Conservation (phyloP, 805 yeast species). For the Kuraishia hungarica region DNA sequence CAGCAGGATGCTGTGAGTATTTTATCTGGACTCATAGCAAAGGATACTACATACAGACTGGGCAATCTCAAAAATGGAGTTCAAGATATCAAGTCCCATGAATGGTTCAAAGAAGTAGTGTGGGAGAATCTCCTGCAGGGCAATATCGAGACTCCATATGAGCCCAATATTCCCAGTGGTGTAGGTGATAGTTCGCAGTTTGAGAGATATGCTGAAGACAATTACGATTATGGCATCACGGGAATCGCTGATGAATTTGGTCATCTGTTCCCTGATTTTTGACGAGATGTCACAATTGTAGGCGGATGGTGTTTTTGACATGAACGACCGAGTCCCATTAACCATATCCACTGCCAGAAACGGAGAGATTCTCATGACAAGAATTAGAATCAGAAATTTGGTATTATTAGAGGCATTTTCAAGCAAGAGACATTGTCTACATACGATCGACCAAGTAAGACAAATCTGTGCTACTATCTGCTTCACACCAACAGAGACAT, state of each 20-base stretch:
- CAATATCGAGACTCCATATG: slow-evolving; percentile 57
- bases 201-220: slow-evolving; percentile 74
- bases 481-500: too few relatives aligned
- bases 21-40: slow-evolving; percentile 40
- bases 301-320: too few relatives aligned
- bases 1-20: slow-evolving; percentile 47
- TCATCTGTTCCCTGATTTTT: slow-evolving; percentile 22
- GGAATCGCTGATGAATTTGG: slow-evolving; percentile 34
- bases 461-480: too few relatives aligned
- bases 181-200: slow-evolving; percentile 57
- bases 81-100: slow-evolving; percentile 45
- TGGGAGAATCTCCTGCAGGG: slow-evolving; percentile 49
- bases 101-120: slow-evolving; percentile 53
- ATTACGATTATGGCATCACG: slow-evolving; percentile 71
- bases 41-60: slow-evolving; percentile 46
- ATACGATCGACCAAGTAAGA: too few relatives aligned
- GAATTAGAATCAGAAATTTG: too few relatives aligned
- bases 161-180: slow-evolving; percentile 56
- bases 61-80: slow-evolving; percentile 54
- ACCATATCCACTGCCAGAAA: too few relatives aligned
- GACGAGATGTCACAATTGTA: neutral
- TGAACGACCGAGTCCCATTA: too few relatives aligned
- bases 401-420: too few relatives aligned
- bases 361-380: too few relatives aligned
- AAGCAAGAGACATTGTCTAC: too few relatives aligned